Conservation (phyloP, 2,329 filamentous ascomycete genomes). For the Teratosphaeria gauchensis region DNA sequence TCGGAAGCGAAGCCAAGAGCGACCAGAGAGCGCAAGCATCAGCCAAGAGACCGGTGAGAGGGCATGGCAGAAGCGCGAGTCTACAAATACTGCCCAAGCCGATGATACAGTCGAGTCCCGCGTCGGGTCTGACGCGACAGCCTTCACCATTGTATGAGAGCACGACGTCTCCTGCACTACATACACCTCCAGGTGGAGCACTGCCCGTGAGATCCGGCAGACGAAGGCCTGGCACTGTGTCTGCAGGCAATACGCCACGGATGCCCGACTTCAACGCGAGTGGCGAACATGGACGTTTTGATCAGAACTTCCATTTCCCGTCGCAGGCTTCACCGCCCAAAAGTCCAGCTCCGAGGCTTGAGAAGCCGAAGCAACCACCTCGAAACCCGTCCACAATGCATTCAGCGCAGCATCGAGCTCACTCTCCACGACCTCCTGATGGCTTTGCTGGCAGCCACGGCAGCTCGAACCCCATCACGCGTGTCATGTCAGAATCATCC, state of each 20-base stretch:
- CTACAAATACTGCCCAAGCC: constrained; percentile 57
- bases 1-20: constrained; percentile 33
- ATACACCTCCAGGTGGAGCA: constrained; percentile 6
- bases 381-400: constrained; percentile 23
- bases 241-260: constrained; percentile 23
- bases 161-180: constrained; percentile 25
- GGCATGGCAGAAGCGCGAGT: constrained; percentile 71
- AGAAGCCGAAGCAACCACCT: constrained; percentile 19
- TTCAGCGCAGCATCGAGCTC: constrained; percentile 24
- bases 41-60: constrained; percentile 43
- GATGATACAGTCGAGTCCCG: constrained; percentile 3
- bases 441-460: constrained; percentile 30
- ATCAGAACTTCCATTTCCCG: constrained; percentile 23
- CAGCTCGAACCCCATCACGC: constrained; percentile 50
- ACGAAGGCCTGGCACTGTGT: constrained; percentile 20
- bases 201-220: constrained; percentile 14
- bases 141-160: constrained; percentile 34
- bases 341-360: constrained; percentile 17
- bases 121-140: constrained; percentile 17
- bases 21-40: constrained; percentile 10
- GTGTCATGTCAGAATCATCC: constrained; percentile 69
- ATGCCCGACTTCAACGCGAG: constrained; percentile 9
- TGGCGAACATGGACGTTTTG: constrained; percentile 5
- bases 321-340: constrained; percentile 12
- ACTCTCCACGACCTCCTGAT: constrained; percentile 27